Percentiles rank a stretch among this genome's conserved stretches.
phyloP scores from a whole-genome alignment of 306 rosid species.

The Trifolium pratense region DNA sequence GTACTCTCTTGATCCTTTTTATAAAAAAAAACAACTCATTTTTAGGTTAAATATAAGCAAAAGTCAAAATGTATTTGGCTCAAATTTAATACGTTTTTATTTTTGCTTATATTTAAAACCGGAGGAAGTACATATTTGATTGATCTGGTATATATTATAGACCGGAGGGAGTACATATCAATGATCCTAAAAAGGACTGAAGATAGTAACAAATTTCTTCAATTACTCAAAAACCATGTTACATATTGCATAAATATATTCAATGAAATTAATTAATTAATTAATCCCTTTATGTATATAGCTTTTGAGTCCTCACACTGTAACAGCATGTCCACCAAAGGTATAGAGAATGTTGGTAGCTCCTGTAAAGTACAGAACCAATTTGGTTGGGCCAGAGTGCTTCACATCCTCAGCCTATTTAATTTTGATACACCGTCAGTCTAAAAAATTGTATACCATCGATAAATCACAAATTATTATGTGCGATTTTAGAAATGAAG shows the following conservation, averaged over 20 bases:
- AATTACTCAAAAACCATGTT: background rate
- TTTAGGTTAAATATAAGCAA: no score
- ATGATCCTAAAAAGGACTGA: no score
- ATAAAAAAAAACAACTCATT: no score
- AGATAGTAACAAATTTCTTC: background rate
- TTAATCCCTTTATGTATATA: background rate
- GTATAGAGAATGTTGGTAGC: constrained; percentile 99
- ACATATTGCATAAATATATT: background rate
- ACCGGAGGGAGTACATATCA: no score
- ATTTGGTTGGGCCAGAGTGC: constrained; percentile 86
- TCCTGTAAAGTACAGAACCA: constrained; percentile 96
- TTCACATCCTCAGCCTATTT: constrained; percentile 83
- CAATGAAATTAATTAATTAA: background rate
- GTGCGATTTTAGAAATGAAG: background rate
- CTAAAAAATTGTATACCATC: no score
- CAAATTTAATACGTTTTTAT: no score
- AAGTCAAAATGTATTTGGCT: no score
- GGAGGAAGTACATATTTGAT: no score
- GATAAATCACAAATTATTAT: background rate
- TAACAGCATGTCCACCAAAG: constrained; percentile 98
- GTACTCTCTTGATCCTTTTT: no score
- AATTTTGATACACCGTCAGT: background rate
- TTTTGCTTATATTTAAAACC: no score
- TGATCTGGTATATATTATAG: no score
- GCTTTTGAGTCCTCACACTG: constrained; percentile 69